These are phyloP conservation scores for Tetraselmis striata DNA, from an alignment of 139 green algal species.

Conservation along the genomic window DNA sequence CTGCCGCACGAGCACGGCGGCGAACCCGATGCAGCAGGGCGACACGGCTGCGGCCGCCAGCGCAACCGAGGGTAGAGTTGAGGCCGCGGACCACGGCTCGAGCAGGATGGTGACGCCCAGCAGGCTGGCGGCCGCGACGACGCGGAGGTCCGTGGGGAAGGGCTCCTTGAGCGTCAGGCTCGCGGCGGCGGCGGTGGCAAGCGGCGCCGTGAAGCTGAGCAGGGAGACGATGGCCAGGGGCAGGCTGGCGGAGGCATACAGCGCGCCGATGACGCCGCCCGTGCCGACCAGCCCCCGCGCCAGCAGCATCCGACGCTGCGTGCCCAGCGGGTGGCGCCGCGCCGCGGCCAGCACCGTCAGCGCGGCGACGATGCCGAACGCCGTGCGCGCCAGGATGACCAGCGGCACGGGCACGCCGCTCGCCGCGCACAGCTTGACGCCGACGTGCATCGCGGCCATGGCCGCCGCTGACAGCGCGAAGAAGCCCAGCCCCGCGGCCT, in stretches of 20 bases:
- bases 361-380: background rate
- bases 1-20: background rate
- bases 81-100: background rate
- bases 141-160: background rate
- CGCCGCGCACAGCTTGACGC: background rate
- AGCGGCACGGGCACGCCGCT: background rate
- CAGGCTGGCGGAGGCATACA: background rate
- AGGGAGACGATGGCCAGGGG: background rate
- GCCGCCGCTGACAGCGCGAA: background rate
- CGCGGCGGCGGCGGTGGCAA: background rate
- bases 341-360: background rate
- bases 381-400: background rate
- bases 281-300: background rate
- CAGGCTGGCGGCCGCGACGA: background rate
- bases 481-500: background rate
- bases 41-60: background rate
- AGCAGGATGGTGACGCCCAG: background rate
- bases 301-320: background rate
- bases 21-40: background rate
- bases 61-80: background rate
- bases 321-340: background rate
- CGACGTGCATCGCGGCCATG: background rate
- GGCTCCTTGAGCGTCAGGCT: background rate
- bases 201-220: background rate
- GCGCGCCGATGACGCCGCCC: background rate